Base-by-base conservation (phyloP, 345 rosid genomes). In the Lepidium aucheri region DNA sequence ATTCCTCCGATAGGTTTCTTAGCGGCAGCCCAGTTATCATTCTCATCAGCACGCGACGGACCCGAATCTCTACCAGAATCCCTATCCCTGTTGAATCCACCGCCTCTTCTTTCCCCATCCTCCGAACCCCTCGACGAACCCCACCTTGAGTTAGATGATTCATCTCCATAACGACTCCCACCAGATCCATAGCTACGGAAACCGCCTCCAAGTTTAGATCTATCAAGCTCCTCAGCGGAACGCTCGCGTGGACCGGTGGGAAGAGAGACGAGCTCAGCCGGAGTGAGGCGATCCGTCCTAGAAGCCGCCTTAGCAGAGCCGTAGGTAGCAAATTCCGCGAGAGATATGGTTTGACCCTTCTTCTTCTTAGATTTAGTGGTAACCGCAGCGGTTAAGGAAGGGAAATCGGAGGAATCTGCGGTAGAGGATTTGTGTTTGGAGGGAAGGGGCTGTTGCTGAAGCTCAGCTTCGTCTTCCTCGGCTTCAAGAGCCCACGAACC, bases 401-500 rank as follows among this genome's bases (percentile, higher is more conserved):
- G 96, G 59, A 89, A 89, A 33, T 83, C 96, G 1, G 67, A 77
- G 64, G 60, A 65, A 56, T 67, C 63, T 2, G 7, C 80, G 15
- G 78, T n/a, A 10, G 74, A 9, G 46, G 18, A 51, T 17, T 53
- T 41, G 39, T 32, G 51, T 17, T 26, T 43, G 6, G 34, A 47
- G 45, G 63, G 57, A 26, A 53, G 72, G 8, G 80, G 22, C 41
- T 73, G 60, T 53, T 62, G 59, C 33, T 86, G 80, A 54, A 76
- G 81, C 33, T 90, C 93, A 0, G 76, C 87, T 58, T 88, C 99
- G 61, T 86, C 77, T 51, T 87, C 88, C 45, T 95, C 97, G 35
- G 96, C 86, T 54, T 89, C 98, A 4, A 84, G 81, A 38, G 99
- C 97, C 98, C 99, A 95, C 6, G 95, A 82, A 26, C 97, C 96